phyloP scores from a whole-genome alignment of 495 filamentous ascomycete genomes.

The Trichodelitschia bisporula region DNA sequence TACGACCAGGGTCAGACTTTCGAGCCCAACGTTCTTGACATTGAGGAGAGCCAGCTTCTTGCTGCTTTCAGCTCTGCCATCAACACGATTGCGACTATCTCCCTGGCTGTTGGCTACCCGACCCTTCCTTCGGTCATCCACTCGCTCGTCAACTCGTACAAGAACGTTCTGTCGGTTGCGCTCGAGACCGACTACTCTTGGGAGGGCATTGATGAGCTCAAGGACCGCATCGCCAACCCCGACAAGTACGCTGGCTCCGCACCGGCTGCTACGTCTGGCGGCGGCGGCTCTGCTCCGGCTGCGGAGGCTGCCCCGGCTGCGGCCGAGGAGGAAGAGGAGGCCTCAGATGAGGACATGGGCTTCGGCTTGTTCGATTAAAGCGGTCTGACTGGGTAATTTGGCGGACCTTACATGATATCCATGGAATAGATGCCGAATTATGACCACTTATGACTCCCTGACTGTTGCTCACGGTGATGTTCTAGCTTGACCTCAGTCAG shows the following conservation, averaged over 20 bases:
- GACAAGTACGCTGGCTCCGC: slow-evolving; percentile 73
- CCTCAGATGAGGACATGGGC: slow-evolving; percentile 34
- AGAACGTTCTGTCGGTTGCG: slow-evolving; percentile 83
- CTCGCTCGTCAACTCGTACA: slow-evolving; percentile 88
- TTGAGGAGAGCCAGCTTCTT: slow-evolving; percentile 77
- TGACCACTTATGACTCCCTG: neutral
- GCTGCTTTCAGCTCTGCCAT: slow-evolving; percentile 61
- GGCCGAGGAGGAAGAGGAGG: slow-evolving; percentile 27
- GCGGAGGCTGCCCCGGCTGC: slow-evolving; percentile 24
- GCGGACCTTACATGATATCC: slow-evolving; percentile 5
- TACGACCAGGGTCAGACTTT: slow-evolving; percentile 94
- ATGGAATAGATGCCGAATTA: slow-evolving; percentile 1
- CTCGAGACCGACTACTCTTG: slow-evolving; percentile 80
- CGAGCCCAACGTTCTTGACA: slow-evolving; percentile 60
- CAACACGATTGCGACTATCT: slow-evolving; percentile 66
- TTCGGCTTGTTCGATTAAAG: slow-evolving; percentile 38
- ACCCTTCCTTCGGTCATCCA: slow-evolving; percentile 93
- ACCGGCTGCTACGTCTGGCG: slow-evolving; percentile 27
- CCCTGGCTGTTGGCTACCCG: slow-evolving; percentile 78
- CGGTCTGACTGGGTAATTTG: neutral
- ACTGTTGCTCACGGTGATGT: neutral
- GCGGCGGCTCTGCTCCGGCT: slow-evolving; percentile 17
- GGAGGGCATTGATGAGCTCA: slow-evolving; percentile 88
- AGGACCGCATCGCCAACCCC: slow-evolving; percentile 97
- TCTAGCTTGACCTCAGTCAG: neutral